Conservation (phyloP, 805 yeast genomes). For the Schwanniomyces vanrijiae region DNA sequence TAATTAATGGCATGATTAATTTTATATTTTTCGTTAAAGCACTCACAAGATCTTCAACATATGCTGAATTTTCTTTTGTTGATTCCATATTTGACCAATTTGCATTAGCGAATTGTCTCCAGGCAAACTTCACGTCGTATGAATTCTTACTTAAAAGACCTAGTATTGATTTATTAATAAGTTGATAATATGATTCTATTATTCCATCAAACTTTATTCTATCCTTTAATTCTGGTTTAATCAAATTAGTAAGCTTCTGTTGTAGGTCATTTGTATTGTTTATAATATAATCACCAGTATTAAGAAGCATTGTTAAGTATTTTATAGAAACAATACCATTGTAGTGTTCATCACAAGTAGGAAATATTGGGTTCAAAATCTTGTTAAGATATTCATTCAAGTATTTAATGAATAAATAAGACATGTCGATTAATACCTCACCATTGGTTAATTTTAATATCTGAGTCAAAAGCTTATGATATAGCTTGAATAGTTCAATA, state of each 20-base stretch:
- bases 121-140: slow-evolving; percentile 61
- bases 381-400: slow-evolving; percentile 45
- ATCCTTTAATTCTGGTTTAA: slow-evolving; percentile 31
- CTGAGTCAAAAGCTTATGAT: slow-evolving; percentile 71
- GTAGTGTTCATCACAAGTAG: slow-evolving; percentile 44
- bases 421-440: slow-evolving; percentile 51
- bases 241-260: slow-evolving; percentile 50
- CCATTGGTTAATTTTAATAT: slow-evolving; percentile 43
- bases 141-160: slow-evolving; percentile 58
- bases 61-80: slow-evolving; percentile 74
- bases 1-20: slow-evolving; percentile 55
- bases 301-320: slow-evolving; percentile 69
- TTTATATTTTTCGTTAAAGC: slow-evolving; percentile 46
- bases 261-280: slow-evolving; percentile 76
- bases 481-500: slow-evolving; percentile 79
- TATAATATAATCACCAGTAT: slow-evolving; percentile 88
- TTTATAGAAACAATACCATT: slow-evolving; percentile 64
- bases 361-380: slow-evolving; percentile 31
- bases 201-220: slow-evolving; percentile 54
- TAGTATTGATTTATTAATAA: slow-evolving; percentile 59
- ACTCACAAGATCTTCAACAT: slow-evolving; percentile 57
- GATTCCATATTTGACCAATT: slow-evolving; percentile 68
- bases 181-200: slow-evolving; percentile 54
- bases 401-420: slow-evolving; percentile 64
- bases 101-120: slow-evolving; percentile 78